Percentiles rank a stretch among this genome's conserved stretches.
Evolutionary conservation across 2,329 filamentous ascomycete genomes (phyloP).

Genomic region (Aureobasidium sp.): DNA sequence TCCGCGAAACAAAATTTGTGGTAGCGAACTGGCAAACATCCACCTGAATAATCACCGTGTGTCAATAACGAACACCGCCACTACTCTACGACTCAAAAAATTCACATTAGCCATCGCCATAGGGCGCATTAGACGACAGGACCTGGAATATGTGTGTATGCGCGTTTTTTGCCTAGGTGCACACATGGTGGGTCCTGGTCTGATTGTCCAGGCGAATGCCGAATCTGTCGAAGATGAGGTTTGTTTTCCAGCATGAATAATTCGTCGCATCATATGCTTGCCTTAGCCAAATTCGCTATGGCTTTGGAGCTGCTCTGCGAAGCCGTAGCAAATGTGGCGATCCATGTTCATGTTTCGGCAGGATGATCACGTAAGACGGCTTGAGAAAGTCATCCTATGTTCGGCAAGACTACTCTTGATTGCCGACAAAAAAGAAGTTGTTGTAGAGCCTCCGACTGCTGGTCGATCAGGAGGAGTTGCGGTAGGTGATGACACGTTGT

Average conservation of each 20-base stretch:
- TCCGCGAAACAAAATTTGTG: background rate
- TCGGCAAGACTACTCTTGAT: conserved; percentile 5
- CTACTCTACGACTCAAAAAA: background rate
- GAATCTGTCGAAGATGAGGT: background rate
- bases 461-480: background rate
- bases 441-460: background rate
- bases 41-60: background rate
- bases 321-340: background rate
- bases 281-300: background rate
- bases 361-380: background rate
- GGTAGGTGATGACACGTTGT: background rate
- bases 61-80: conserved; percentile 1
- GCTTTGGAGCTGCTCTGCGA: background rate
- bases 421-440: background rate
- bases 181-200: background rate
- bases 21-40: background rate
- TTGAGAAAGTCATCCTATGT: conserved; percentile 6
- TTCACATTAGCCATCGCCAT: background rate
- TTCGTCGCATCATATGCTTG: background rate
- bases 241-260: background rate
- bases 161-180: background rate
- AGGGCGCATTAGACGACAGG: background rate
- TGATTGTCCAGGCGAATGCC: background rate
- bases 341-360: background rate
- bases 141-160: background rate